Base-by-base conservation (phyloP, 257 asterid genomes). In the Thymus quinquecostatus region DNA sequence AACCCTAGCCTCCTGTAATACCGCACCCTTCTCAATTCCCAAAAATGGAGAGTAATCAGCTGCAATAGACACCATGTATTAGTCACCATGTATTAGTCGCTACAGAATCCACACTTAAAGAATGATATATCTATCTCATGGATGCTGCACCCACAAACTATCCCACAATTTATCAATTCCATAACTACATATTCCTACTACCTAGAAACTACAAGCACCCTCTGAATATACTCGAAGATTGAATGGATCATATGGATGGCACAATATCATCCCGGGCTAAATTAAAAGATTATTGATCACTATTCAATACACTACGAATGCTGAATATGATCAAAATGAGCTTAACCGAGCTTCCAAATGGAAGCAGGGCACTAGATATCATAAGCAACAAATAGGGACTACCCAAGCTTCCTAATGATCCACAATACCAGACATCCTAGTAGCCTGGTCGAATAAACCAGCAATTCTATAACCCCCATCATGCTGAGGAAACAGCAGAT, bases 1-100 rank as follows among this genome's bases (percentile, higher is more conserved):
- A 61, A 95, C 98, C 84, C 98, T 87, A 63, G 98, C 98, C 78
- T 95, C 99, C 86, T 95, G 99, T 61, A 95, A 84, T 36, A 95
- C 99, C 11, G 96, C 97, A 71, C 99, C 99, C 91, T 95, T 95
- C 86, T 95, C 99, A 78, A 95, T 92, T 86, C 99, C 98, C 79
- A 82, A 60, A 82, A 95, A 95, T 0, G 99, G 99, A 51, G 98
- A 92, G 78, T 83, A 95, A 47, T 95, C 99, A 79, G 78, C 97
- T 90, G 86, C 71, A 77, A 60, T 51, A 72, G 70, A 72, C 60
- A n/a, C 74, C 27, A 71, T 48, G 70, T 33, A 62, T 27, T 65
- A 66, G 75, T 59, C 45, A 13, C 41, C 21, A 21, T 45, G 70
- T 33, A 62, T 27, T 65, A 66, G 75, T 59, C 45, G 27, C 41